Percentiles rank a stretch among this genome's conserved stretches.
Conservation (phyloP, 169 alveolate species). For the Cytauxzoon felis region DNA sequence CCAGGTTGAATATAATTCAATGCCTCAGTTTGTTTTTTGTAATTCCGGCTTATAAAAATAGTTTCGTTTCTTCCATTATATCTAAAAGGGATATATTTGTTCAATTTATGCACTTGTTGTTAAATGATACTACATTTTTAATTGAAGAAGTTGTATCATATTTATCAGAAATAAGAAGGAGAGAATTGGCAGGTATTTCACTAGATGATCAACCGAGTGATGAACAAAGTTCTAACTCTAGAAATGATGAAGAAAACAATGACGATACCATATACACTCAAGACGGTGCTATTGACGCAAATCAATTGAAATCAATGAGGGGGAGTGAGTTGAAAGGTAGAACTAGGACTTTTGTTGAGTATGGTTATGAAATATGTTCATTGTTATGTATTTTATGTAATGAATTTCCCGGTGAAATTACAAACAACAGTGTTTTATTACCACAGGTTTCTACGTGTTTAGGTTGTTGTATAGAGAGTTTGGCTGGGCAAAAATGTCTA, state of each 20-base stretch:
- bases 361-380: constrained; percentile 69
- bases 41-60: constrained; percentile 61
- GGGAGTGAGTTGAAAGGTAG: constrained; percentile 64
- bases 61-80: constrained; percentile 65
- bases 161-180: constrained; percentile 78
- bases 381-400: constrained; percentile 70
- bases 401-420: constrained; percentile 63
- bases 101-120: constrained; percentile 81
- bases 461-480: constrained; percentile 81
- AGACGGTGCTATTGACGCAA: constrained; percentile 54
- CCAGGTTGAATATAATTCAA: constrained; percentile 73
- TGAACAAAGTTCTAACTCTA: constrained; percentile 12
- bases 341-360: constrained; percentile 66
- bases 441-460: constrained; percentile 83
- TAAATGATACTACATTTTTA: constrained; percentile 78
- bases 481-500: constrained; percentile 84
- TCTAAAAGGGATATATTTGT: constrained; percentile 74
- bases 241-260: constrained; percentile 61
- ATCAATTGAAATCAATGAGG: constrained; percentile 47
- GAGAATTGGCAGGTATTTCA: constrained; percentile 71
- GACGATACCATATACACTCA: constrained; percentile 54
- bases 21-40: constrained; percentile 64
- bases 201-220: constrained; percentile 10
- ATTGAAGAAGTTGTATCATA: constrained; percentile 84
- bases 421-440: constrained; percentile 68